phyloP scores from a whole-genome alignment of 2,329 filamentous ascomycete genomes.

The Orbilia javanica region DNA sequence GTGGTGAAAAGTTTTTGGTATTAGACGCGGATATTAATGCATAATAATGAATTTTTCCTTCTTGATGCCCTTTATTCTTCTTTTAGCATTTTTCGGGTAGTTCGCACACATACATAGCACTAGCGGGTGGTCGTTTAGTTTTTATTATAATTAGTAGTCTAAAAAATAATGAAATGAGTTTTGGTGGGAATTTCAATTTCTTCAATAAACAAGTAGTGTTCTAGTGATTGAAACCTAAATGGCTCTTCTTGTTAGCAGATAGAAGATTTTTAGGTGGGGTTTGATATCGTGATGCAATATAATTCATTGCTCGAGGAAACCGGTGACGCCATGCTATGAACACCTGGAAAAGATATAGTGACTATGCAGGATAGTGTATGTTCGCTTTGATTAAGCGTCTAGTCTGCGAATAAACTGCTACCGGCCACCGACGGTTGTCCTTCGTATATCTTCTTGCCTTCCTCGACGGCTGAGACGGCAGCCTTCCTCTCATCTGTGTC shows the following conservation, averaged over 20 bases:
- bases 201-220: neutral
- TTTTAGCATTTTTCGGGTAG: constrained; percentile 1
- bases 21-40: neutral
- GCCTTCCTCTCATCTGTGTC: constrained; percentile 42
- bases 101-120: constrained; percentile 10
- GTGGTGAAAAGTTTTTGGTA: neutral
- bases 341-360: constrained; percentile 11
- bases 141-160: neutral
- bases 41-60: constrained; percentile 9
- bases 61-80: neutral
- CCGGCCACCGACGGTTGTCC: constrained; percentile 12
- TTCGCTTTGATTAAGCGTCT: constrained; percentile 19
- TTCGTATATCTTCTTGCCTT: constrained; percentile 46
- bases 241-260: neutral
- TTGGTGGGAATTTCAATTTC: neutral
- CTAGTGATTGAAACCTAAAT: neutral
- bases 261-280: neutral
- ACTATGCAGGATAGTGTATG: neutral
- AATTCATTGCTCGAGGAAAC: constrained; percentile 12
- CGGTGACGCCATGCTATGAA: constrained; percentile 27
- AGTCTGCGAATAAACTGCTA: constrained; percentile 38
- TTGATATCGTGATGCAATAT: neutral
- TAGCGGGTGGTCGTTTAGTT: neutral
- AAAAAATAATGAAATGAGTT: constrained; percentile 15
- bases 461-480: constrained; percentile 24